Base-by-base conservation (phyloP, 345 rosid genomes). In the Syzygium jambos region DNA sequence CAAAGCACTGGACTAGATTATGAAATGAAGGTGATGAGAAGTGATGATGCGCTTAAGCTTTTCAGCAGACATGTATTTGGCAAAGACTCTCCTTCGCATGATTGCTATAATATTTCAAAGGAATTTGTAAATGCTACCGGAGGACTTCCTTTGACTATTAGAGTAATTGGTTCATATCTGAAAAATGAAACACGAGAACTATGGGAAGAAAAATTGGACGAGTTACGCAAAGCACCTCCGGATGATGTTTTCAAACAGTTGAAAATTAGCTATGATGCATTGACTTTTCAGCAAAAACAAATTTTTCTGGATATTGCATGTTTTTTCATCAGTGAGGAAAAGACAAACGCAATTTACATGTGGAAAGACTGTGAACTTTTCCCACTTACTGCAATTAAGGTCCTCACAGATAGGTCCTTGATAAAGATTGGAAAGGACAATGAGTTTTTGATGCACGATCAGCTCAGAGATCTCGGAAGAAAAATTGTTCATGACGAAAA, bases 301-400 rank as follows among this genome's bases (percentile, higher is more conserved):
- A 86, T 86, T 38, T 86, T 86, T 51, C n/a, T 86, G 10, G 87
- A 86, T 15, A 86, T 86, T 25, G 38, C 38, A 34, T 34, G 38
- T 34, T 34, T 34, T 34, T 34, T 34, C 38, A 34, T 34, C 38
- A 34, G 38, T 34, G 38, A 34, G 38, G 38, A 34, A 34, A 34
- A 34, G 38, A 34, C 38, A 34, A 34, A 34, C 38, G 38, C 38
- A 34, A 34, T 34, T 34, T 34, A 34, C 38, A 34, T 34, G 38
- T 34, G 38, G 38, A 34, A 34, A 34, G 38, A 34, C 3, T 34
- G 38, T 34, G 38, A 34, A 34, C 38, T 34, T 34, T 34, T 34
- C 38, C 38, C 38, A 34, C 38, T 34, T 34, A 34, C 38, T 34
- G 38, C 2, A 34, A 34, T 34, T 34, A 34, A 34, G 38, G 38